phyloP scores from a whole-genome alignment of 208 protist genomes.

The Crithidia fasciculata region DNA sequence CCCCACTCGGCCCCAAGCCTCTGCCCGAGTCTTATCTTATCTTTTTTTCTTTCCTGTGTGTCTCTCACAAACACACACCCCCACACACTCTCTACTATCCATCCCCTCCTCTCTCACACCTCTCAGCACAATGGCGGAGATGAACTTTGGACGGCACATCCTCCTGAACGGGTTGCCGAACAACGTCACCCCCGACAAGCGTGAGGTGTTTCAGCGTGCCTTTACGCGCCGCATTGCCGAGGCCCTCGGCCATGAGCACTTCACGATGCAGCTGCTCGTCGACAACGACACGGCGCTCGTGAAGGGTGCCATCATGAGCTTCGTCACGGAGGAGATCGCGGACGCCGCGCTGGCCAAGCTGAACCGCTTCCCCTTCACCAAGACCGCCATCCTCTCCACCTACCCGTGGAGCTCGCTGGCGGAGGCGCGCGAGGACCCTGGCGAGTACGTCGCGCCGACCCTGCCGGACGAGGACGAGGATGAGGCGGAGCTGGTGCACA shows the following conservation, averaged over 20 bases:
- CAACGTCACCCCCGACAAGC: conserved; percentile 89
- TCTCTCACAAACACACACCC: background rate
- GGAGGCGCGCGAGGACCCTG: conserved; percentile 47
- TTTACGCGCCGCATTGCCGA: conserved; percentile 67
- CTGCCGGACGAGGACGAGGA: conserved; percentile 49
- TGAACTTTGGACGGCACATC: conserved; percentile 69
- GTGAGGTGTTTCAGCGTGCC: conserved; percentile 62
- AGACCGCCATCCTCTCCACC: conserved; percentile 72
- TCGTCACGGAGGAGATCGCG: conserved; percentile 65
- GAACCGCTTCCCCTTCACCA: conserved; percentile 82
- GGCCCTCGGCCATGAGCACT: conserved; percentile 72
- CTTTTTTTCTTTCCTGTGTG: conserved; percentile 1
- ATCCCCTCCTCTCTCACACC: background rate
- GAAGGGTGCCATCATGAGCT: conserved; percentile 82
- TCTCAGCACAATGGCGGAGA: conserved; percentile 28
- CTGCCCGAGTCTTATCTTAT: background rate
- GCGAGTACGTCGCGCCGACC: conserved; percentile 74
- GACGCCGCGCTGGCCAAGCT: conserved; percentile 85
- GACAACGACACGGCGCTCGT: conserved; percentile 70
- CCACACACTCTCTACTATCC: background rate
- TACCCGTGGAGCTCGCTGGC: conserved; percentile 84
- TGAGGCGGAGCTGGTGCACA: conserved; percentile 82
- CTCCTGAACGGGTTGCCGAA: conserved; percentile 82
- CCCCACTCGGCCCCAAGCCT: background rate
- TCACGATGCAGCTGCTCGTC: conserved; percentile 73